Evolutionary conservation across 176 grass and related monocot genomes (phyloP).

Genomic region (Tillandsia fasciculata): DNA sequence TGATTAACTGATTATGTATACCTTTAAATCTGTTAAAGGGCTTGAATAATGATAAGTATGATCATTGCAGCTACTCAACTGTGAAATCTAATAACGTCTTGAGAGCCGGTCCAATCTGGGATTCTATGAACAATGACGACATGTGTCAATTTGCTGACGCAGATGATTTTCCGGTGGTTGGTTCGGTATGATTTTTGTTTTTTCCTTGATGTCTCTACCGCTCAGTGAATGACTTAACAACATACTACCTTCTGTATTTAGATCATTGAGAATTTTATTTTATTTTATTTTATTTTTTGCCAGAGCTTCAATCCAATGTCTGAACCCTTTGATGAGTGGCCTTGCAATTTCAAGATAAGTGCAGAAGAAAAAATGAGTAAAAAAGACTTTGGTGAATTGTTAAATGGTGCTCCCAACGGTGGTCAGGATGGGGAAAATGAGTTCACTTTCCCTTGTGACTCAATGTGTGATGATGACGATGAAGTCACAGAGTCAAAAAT

Average conservation of each 20-base stretch:
- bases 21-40: conserved; percentile 25
- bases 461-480: conserved; percentile 70
- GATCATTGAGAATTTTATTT: background rate
- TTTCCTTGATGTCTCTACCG: background rate
- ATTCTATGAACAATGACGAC: conserved; percentile 49
- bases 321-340: conserved; percentile 76
- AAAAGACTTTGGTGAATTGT: conserved; percentile 36
- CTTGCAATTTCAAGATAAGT: conserved; percentile 53
- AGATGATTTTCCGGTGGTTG: conserved; percentile 46
- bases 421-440: conserved; percentile 35
- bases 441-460: conserved; percentile 55
- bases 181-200: conserved; percentile 54
- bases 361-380: conserved; percentile 33
- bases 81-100: conserved; percentile 39
- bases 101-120: conserved; percentile 50
- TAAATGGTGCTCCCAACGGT: conserved; percentile 27
- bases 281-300: conserved; percentile 14
- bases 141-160: conserved; percentile 69
- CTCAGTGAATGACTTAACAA: background rate
- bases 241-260: background rate
- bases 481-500: conserved; percentile 88
- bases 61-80: conserved; percentile 29
- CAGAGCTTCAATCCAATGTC: conserved; percentile 89
- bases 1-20: conserved; percentile 8
- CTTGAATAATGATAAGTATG: conserved; percentile 26